A percentile compares a stretch with the other conserved stretches of the same genome.
Evolutionary conservation across 2,329 filamentous ascomycete species (phyloP).

Genomic region (Aspergillus pseudoglaucus): DNA sequence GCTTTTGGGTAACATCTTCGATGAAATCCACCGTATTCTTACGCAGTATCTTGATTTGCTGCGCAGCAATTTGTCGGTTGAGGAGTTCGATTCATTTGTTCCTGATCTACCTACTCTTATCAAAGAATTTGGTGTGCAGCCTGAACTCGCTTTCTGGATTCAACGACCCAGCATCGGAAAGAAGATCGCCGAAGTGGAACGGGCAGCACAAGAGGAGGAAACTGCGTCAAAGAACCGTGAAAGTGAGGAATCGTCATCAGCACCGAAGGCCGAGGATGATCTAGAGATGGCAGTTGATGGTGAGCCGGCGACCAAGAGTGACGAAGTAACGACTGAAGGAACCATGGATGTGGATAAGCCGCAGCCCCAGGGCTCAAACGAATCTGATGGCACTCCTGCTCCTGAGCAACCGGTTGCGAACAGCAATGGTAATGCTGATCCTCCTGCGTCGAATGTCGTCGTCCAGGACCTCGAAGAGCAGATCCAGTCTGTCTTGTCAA

Average conservation of each 20-base stretch:
- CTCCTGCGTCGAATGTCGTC: constrained; percentile 58
- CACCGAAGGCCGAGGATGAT: constrained; percentile 24
- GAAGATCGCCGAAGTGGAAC: constrained; percentile 47
- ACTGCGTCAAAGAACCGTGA: constrained; percentile 18
- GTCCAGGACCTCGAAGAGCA: constrained; percentile 68
- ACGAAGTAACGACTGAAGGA: constrained; percentile 14
- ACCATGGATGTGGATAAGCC: constrained; percentile 32
- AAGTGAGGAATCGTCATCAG: constrained; percentile 15
- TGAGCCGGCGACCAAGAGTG: constrained; percentile 12
- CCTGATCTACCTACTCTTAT: constrained; percentile 70
- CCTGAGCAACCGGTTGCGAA: constrained; percentile 16
- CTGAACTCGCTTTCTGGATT: constrained; percentile 78
- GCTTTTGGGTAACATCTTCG: constrained; percentile 76
- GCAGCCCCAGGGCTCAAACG: constrained; percentile 10
- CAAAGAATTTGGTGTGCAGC: constrained; percentile 69
- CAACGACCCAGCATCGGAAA: constrained; percentile 67
- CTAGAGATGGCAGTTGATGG: constrained; percentile 29
- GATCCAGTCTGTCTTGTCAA: constrained; percentile 56
- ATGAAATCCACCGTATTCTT: constrained; percentile 81
- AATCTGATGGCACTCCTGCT: constrained; percentile 9
- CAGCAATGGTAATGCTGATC: constrained; percentile 27
- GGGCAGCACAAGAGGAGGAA: constrained; percentile 22
- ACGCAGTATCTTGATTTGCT: constrained; percentile 86
- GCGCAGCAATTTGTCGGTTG: constrained; percentile 66
- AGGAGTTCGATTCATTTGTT: constrained; percentile 71